phyloP scores from a whole-genome alignment of 73 alveolate species.

The Symbiodinium pilosum region DNA sequence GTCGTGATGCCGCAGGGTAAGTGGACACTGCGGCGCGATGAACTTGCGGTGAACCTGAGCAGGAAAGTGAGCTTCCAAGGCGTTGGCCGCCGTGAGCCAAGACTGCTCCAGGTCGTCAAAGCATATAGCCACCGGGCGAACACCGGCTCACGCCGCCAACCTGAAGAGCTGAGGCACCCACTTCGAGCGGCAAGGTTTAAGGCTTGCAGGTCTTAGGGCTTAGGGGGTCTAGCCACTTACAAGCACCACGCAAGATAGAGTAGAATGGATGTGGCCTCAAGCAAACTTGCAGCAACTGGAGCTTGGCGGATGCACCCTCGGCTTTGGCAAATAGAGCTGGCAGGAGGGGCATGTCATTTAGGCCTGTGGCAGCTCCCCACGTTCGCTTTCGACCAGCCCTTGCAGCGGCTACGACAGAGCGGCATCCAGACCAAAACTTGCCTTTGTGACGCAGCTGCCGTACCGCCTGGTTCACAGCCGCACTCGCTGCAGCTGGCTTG shows the following conservation, averaged over 20 bases:
- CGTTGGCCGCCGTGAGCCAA: neutral
- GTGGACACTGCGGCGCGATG: neutral
- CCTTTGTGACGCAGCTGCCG: neutral
- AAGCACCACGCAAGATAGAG: neutral
- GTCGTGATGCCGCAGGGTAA: neutral
- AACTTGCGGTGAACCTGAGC: neutral
- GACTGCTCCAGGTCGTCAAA: neutral
- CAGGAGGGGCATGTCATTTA: neutral
- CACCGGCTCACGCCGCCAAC: neutral
- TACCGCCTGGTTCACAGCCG: neutral
- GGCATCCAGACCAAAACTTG: neutral
- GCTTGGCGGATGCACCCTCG: neutral
- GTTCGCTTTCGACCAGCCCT: neutral
- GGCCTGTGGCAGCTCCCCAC: slow-evolving; percentile 21
- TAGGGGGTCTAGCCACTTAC: neutral
- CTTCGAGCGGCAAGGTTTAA: too few relatives aligned
- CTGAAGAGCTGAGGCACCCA: too few relatives aligned
- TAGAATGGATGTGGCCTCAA: neutral
- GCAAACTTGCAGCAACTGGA: neutral
- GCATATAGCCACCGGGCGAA: neutral
- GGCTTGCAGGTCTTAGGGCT: neutral
- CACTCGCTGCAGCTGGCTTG: neutral
- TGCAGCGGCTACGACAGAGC: neutral
- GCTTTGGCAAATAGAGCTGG: neutral
- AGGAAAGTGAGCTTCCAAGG: slow-evolving; percentile 5